phyloP scores from a whole-genome alignment of 805 yeast genomes.

The Cyberlindnera veronae region DNA sequence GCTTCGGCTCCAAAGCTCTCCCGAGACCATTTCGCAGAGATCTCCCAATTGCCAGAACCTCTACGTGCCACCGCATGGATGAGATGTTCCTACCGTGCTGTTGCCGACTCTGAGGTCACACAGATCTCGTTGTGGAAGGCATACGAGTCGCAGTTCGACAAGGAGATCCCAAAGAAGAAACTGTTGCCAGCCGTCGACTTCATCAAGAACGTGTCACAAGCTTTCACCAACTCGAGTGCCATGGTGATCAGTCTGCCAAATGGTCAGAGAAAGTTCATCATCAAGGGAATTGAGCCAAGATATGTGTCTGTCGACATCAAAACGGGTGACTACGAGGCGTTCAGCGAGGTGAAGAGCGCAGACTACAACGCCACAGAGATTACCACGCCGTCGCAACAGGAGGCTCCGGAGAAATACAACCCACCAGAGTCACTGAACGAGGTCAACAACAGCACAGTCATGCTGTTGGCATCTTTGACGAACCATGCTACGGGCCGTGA shows the following conservation, averaged over 20 bases:
- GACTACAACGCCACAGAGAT: slow-evolving; percentile 3
- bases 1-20: slow-evolving; percentile 59
- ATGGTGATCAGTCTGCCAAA: slow-evolving; percentile 76
- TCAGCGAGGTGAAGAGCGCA: slow-evolving; percentile 11
- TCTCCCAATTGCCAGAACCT: slow-evolving; percentile 75
- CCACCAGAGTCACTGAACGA: slow-evolving; percentile 36
- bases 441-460: slow-evolving; percentile 36
- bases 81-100: slow-evolving; percentile 84
- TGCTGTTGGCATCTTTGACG: slow-evolving; percentile 35
- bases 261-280: slow-evolving; percentile 77
- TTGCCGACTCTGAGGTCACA: slow-evolving; percentile 77
- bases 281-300: slow-evolving; percentile 92
- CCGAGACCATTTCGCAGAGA: slow-evolving; percentile 50
- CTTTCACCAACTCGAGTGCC: slow-evolving; percentile 85
- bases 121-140: slow-evolving; percentile 96
- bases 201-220: slow-evolving; percentile 87
- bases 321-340: slow-evolving; percentile 43
- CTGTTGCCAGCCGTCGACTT: slow-evolving; percentile 94
- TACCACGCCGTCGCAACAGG: slow-evolving; percentile 14
- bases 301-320: slow-evolving; percentile 46
- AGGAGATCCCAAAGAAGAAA: slow-evolving; percentile 48
- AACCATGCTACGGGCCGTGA: slow-evolving; percentile 32
- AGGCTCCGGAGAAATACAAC: slow-evolving; percentile 18
- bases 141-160: slow-evolving; percentile 82
- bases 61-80: slow-evolving; percentile 92